A percentile compares a stretch with the other conserved stretches of the same genome.
phyloP scores from a whole-genome alignment of 306 rosid genomes.

The Sphenostylis stenocarpa region DNA sequence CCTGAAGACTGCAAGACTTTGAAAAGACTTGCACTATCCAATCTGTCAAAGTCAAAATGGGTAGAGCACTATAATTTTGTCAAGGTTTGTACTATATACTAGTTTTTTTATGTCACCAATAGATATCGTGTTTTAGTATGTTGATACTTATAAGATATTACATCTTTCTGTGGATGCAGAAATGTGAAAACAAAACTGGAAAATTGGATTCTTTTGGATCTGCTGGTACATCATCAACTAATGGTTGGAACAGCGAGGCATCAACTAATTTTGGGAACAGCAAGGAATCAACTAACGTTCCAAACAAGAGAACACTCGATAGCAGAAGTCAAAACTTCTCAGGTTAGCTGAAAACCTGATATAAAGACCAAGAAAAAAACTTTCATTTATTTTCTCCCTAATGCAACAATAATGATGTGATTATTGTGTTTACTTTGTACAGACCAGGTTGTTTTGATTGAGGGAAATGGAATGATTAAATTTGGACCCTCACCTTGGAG shows the following conservation, averaged over 20 bases:
- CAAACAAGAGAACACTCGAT: conserved; percentile 60
- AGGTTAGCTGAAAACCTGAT: conserved; percentile 57
- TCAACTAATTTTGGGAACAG: conserved; percentile 54
- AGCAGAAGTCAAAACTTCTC: conserved; percentile 61
- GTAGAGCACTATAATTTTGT: conserved; percentile 67
- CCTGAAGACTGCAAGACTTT: conserved; percentile 85
- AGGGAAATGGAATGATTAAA: neutral
- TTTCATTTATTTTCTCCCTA: neutral
- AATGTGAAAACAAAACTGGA: conserved; percentile 47
- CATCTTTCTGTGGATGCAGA: conserved; percentile 55
- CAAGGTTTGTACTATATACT: conserved; percentile 62
- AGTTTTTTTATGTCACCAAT: conserved; percentile 20
- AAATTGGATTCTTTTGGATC: conserved; percentile 49
- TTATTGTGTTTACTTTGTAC: conserved; percentile 2
- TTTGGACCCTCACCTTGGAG: neutral
- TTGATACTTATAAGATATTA: conserved; percentile 10
- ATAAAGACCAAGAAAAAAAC: neutral
- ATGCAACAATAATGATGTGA: neutral
- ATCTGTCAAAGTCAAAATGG: conserved; percentile 73
- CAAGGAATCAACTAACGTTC: conserved; percentile 54
- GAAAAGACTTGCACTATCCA: conserved; percentile 67
- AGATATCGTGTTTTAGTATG: neutral
- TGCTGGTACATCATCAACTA: conserved; percentile 47
- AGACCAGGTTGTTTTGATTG: neutral
- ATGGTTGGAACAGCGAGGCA: conserved; percentile 44